phyloP scores from a whole-genome alignment of 2,329 filamentous ascomycete species.

The Aspergillus pseudotamarii region DNA sequence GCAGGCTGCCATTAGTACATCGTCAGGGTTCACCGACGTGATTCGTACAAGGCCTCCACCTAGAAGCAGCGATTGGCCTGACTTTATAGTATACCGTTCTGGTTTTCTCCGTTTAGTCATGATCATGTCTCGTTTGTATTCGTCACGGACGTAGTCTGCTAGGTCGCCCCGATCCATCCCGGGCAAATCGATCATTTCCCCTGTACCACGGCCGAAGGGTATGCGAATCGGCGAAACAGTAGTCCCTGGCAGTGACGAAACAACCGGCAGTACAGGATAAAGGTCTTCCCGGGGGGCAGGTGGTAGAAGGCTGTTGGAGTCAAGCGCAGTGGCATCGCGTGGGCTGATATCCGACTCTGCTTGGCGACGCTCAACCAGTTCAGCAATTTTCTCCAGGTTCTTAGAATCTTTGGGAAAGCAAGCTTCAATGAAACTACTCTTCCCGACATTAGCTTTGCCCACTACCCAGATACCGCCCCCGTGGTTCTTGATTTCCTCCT shows the following conservation, averaged over 20 bases:
- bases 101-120: slow-evolving; percentile 79
- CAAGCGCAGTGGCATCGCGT: slow-evolving; percentile 22
- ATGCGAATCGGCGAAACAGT: slow-evolving; percentile 94
- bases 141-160: slow-evolving; percentile 68
- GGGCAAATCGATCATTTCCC: slow-evolving; percentile 91
- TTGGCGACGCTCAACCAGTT: slow-evolving; percentile 35
- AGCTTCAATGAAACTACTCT: slow-evolving; percentile 85
- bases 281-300: slow-evolving; percentile 71
- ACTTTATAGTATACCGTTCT: slow-evolving; percentile 71
- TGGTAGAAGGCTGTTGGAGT: slow-evolving; percentile 65
- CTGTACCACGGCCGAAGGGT: slow-evolving; percentile 81
- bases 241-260: slow-evolving; percentile 86
- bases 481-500: slow-evolving; percentile 79
- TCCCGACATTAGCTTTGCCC: slow-evolving; percentile 97
- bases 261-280: slow-evolving; percentile 82
- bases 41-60: slow-evolving; percentile 87
- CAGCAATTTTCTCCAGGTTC: slow-evolving; percentile 43
- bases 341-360: slow-evolving; percentile 20
- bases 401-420: slow-evolving; percentile 77
- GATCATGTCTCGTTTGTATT: slow-evolving; percentile 68
- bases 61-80: slow-evolving; percentile 78
- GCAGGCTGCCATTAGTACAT: slow-evolving; percentile 76
- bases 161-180: slow-evolving; percentile 77
- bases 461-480: slow-evolving; percentile 94
- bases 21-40: slow-evolving; percentile 68